Evolutionary conservation across 306 rosid genomes (phyloP), one percentile per base, ranked within the genome.

Genomic region (Fragaria iinumae): DNA sequence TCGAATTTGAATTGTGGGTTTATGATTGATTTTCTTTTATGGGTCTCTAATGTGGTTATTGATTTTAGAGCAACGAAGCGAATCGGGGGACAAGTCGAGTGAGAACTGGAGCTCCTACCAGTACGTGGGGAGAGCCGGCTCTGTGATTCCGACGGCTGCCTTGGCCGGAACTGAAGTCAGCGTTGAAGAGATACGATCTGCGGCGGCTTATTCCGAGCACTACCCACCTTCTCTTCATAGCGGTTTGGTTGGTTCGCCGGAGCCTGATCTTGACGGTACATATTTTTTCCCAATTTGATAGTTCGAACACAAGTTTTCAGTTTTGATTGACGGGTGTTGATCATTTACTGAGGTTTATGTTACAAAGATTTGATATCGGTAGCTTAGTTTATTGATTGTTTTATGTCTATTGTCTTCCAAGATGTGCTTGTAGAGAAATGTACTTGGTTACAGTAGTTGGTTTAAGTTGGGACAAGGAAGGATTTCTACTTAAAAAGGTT

Each of bases 151-250:
- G 18, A 84, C 87, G 56, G 83, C 91, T 79, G 88, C 92, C 4
- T 69, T 80, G 81, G 89, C 91, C 52, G 98, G 88, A 50, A 86
- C 84, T 73, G 91, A 90, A 72, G 93, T 94, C 76, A 94, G 92
- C 85, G 93, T 94, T 27, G 97, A 89, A 67, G 98, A 94, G 86
- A 92, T 94, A 67, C 86, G 98, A 43, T 90, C 96, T 27, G 97
- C 98, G 8, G 90, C 90, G 49, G 80, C 90, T 67, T 64, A 88
- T 73, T 85, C 96, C 43, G 86, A 89, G 56, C 71, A 73, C 52
- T 95, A 90, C 79, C 97, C 97, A 4, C 95, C 96, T 83, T 94
- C 97, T 25, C 70, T 92, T 82, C 97, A 89, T 7, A 86, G 90
- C 36, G 97, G 86, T 77, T 82, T 95, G 90, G 87, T 87, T 73